A percentile compares a stretch with the other conserved stretches of the same genome.
Conservation (phyloP, 1,284 basidiomycete species). For the Erythrobasidium hasegawianum region DNA sequence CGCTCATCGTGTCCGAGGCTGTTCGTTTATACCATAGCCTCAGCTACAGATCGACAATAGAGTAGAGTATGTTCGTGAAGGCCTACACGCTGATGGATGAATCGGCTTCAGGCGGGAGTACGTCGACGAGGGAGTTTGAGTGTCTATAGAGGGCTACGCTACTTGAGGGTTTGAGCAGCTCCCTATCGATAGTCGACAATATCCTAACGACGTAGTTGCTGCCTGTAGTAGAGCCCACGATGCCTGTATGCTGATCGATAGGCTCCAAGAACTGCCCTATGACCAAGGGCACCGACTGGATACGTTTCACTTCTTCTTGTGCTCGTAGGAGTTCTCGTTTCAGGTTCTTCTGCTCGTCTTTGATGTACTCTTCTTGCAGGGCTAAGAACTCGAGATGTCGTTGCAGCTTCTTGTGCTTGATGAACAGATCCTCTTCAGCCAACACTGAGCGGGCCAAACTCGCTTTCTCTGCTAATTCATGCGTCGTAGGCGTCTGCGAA, state of each 20-base stretch:
- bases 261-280: conserved; percentile 99
- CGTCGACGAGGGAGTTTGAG: conserved; percentile 97
- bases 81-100: conserved; percentile 83
- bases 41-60: too few species aligned
- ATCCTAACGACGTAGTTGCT: conserved; percentile 99
- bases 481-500: conserved; percentile 12
- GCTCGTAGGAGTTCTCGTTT: conserved; percentile 97
- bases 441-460: conserved; percentile 19
- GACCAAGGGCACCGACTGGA: conserved; percentile 98
- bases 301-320: conserved; percentile 98
- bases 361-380: conserved; percentile 96
- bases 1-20: conserved; percentile 80
- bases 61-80: too few species aligned
- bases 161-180: conserved; percentile 92
- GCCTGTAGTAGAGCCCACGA: conserved; percentile 96
- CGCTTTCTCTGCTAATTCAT: conserved; percentile 32
- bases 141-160: conserved; percentile 97
- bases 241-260: conserved; percentile 95
- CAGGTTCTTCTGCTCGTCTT: conserved; percentile 96
- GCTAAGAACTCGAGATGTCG: conserved; percentile 90
- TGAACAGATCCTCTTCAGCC: conserved; percentile 81
- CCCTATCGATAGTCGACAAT: conserved; percentile 92
- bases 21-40: too few species aligned
- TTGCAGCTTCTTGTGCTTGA: conserved; percentile 90
- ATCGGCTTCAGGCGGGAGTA: conserved; percentile 97